Conservation (phyloP, 305 asterid genomes). For the Caryopteris hybrid region DNA sequence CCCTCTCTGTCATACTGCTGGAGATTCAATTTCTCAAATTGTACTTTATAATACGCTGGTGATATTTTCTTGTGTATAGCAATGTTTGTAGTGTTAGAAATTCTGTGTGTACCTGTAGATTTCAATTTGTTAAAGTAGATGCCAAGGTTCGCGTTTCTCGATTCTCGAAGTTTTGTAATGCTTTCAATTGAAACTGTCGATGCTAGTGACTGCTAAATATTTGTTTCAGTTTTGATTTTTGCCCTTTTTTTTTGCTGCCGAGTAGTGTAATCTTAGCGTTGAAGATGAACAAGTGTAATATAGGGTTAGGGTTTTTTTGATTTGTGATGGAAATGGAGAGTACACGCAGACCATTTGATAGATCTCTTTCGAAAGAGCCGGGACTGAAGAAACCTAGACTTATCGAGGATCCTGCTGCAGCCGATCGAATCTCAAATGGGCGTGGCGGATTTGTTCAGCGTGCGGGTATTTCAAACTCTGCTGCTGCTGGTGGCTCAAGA, state of each 20-base stretch:
- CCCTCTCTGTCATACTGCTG: not conserved
- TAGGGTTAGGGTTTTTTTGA: conserved; percentile 33
- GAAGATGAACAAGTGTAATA: conserved; percentile 13
- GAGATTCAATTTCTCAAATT: conserved; percentile 8
- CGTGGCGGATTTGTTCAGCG: conserved; percentile 46
- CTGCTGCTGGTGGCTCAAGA: conserved; percentile 31
- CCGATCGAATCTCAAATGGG: conserved; percentile 60
- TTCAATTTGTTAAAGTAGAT: conserved; percentile 3
- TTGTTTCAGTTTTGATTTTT: not conserved
- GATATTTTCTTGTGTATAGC: not conserved
- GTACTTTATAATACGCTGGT: not conserved
- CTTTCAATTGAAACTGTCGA: not conserved
- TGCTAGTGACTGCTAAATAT: not conserved
- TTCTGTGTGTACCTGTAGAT: not conserved
- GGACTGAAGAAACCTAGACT: conserved; percentile 83
- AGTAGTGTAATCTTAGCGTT: conserved; percentile 10
- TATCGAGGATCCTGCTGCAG: conserved; percentile 37
- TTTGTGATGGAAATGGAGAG: conserved; percentile 41
- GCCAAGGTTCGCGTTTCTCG: not conserved
- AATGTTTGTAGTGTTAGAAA: conserved; percentile 1
- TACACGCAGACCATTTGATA: conserved; percentile 38
- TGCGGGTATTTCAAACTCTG: conserved; percentile 30
- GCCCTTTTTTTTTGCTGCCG: not conserved
- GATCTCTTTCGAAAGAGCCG: conserved; percentile 50
- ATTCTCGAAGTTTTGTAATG: not conserved